Evolutionary conservation across 2,329 filamentous ascomycete genomes (phyloP), one percentile per base, ranked within the genome.

Genomic region (Verticillium klebahnii): DNA sequence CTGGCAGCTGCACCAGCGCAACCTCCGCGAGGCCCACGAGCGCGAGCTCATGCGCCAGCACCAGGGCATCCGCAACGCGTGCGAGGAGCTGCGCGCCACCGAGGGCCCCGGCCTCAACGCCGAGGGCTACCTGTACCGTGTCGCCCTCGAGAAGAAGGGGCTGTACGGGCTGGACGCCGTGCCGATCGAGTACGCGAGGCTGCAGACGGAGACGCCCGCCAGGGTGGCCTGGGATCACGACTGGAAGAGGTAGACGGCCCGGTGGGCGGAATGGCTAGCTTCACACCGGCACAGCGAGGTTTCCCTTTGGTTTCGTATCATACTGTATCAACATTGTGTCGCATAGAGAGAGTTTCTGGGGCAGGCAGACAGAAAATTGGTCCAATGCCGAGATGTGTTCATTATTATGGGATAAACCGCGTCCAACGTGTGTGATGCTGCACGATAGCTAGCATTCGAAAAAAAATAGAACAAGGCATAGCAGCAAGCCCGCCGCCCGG

Each of bases 131-230:
- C 74, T 99, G 71, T 99, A 93, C 79, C 82, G 93, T 9, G 88
- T 92, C 65, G 92, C 93, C 1, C 92, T 97, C 89, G 87, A 91
- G 77, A 98, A 97, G 87, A 90, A 90, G 77, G 91, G 91, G 7
- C 81, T 96, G 19, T 97, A 90, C 80, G 81, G 84, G 40, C 80
- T 83, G 57, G 82, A 88, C 59, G 86, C 88, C 63, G 83, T 97
- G 62, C 95, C 95, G 15, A 93, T 98, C 70, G 95, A 99, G 82
- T 97, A 97, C 81, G 90, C 90, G 32, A 81, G 91, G 67, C 81
- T 86, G 65, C 90, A 97, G 83, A 94, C 91, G 36, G 94, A 98
- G 72, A 92, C 86, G 58, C 94, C 94, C 7, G 80, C 82, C 0
- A 83, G 82, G 71, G 86, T 89, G 67, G 86, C 92, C n/a, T 99